phyloP scores from a whole-genome alignment of 1,139 yeast genomes.

The Geotrichum restrictum region DNA sequence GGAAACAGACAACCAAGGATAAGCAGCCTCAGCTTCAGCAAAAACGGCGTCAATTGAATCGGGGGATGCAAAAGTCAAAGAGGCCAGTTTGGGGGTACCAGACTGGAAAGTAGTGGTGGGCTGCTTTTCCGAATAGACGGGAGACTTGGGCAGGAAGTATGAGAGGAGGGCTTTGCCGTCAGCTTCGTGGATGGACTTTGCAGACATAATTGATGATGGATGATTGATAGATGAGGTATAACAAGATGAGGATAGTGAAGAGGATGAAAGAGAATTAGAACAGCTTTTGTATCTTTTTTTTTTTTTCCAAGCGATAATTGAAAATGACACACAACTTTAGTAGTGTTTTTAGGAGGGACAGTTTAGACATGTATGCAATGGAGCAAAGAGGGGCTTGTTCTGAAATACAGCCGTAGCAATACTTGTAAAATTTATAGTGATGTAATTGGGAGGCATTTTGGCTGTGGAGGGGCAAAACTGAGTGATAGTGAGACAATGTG shows the following conservation, averaged over 20 bases:
- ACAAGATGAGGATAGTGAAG: neutral
- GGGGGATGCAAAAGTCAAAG: slow-evolving; percentile 37
- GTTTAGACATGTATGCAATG: neutral
- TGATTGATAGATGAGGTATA: neutral
- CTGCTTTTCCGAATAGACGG: slow-evolving; percentile 36
- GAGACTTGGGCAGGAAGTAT: slow-evolving; percentile 43
- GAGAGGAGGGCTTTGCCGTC: slow-evolving; percentile 48
- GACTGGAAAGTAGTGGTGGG: slow-evolving; percentile 39
- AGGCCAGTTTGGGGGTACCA: slow-evolving; percentile 42
- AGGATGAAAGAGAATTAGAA: neutral
- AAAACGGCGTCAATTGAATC: slow-evolving; percentile 38
- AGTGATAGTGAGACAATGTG: too few species aligned
- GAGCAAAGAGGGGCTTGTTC: neutral
- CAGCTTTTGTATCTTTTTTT: neutral
- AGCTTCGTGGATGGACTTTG: slow-evolving; percentile 48
- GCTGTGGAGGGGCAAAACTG: too few species aligned
- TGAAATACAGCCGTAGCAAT: too few species aligned
- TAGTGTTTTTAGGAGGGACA: neutral
- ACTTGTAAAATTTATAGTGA: too few species aligned
- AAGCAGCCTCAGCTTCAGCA: slow-evolving; percentile 39
- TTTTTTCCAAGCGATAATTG: neutral
- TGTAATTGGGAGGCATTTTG: too few species aligned
- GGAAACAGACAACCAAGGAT: slow-evolving; percentile 42
- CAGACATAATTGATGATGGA: slow-evolving; percentile 36
- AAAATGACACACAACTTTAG: neutral